These are phyloP conservation scores for Diutina neorugosa DNA, from an alignment of 1,139 yeast species.

Conservation along the genomic window DNA sequence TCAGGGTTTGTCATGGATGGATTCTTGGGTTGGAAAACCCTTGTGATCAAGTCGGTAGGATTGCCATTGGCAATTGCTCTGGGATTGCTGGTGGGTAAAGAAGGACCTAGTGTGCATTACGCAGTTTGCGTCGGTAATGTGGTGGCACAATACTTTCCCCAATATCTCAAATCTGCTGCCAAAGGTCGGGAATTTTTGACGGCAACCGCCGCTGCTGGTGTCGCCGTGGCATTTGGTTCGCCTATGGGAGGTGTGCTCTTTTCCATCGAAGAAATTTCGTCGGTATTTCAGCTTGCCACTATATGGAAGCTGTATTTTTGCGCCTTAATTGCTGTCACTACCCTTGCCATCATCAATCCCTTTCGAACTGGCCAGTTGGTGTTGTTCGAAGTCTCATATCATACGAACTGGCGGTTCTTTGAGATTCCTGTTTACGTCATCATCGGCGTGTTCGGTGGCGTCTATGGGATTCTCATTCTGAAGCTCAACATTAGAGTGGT, in stretches of 20 bases:
- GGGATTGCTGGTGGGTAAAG: constrained; percentile 74
- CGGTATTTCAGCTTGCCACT: constrained; percentile 61
- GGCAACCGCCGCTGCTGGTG: constrained; percentile 59
- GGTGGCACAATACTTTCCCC: constrained; percentile 40
- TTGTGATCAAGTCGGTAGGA: constrained; percentile 64
- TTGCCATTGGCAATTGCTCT: constrained; percentile 80
- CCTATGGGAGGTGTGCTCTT: constrained; percentile 67
- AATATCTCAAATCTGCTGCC: constrained; percentile 34
- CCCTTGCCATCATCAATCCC: constrained; percentile 69
- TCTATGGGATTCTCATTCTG: constrained; percentile 76
- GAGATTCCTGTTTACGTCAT: constrained; percentile 74
- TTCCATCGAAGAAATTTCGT: constrained; percentile 64
- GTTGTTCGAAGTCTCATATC: constrained; percentile 78
- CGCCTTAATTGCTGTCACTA: constrained; percentile 76
- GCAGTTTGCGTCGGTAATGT: constrained; percentile 74
- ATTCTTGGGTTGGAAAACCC: constrained; percentile 64
- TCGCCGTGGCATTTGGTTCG: constrained; percentile 63
- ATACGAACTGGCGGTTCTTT: constrained; percentile 74
- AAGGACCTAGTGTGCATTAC: constrained; percentile 79
- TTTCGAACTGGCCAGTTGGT: constrained; percentile 92
- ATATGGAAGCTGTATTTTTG: constrained; percentile 91
- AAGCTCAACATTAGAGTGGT: constrained; percentile 71
- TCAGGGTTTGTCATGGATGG: constrained; percentile 80
- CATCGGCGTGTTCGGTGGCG: constrained; percentile 83
- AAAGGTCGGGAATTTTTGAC: constrained; percentile 44